These are phyloP conservation scores for Colletotrichum paranaense DNA, from an alignment of 2,329 filamentous ascomycete species.

Conservation along the genomic window DNA sequence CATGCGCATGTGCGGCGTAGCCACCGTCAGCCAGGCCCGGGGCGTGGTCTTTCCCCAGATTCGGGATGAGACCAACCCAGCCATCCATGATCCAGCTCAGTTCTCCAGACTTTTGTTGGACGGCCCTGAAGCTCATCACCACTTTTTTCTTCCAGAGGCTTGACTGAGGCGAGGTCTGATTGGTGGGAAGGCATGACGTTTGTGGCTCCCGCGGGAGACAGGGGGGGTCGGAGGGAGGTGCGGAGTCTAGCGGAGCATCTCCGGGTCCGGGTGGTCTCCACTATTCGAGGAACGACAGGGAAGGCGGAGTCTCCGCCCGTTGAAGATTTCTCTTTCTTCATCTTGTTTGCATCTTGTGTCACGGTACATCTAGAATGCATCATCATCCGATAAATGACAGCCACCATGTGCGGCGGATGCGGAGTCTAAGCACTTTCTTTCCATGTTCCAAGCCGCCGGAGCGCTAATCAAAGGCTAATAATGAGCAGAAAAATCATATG, in stretches of 20 bases:
- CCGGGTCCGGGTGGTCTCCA: not conserved
- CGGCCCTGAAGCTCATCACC: slow-evolving; percentile 7
- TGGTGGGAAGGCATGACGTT: not conserved
- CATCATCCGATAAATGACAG: not conserved
- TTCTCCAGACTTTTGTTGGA: slow-evolving; percentile 15
- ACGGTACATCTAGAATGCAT: not conserved
- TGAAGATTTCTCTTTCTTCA: not conserved
- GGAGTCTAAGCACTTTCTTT: not conserved
- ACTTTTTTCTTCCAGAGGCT: not conserved
- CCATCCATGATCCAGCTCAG: not conserved
- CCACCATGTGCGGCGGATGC: slow-evolving; percentile 4
- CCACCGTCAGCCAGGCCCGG: not conserved
- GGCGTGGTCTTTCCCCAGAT: slow-evolving; percentile 13
- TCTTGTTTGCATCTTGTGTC: not conserved
- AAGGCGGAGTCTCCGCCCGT: slow-evolving; percentile 32
- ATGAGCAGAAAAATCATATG: not conserved
- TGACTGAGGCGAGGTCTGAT: not conserved
- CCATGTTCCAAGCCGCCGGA: not conserved
- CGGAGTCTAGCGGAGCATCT: slow-evolving; percentile 36
- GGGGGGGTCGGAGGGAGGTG: slow-evolving; percentile 13
- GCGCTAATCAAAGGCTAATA: not conserved
- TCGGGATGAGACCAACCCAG: slow-evolving; percentile 7
- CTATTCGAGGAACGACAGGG: not conserved
- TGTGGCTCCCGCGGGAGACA: not conserved
- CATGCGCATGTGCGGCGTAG: not conserved